Conservation (phyloP, 176 grass and related monocot species). For the Musa acuminata region DNA sequence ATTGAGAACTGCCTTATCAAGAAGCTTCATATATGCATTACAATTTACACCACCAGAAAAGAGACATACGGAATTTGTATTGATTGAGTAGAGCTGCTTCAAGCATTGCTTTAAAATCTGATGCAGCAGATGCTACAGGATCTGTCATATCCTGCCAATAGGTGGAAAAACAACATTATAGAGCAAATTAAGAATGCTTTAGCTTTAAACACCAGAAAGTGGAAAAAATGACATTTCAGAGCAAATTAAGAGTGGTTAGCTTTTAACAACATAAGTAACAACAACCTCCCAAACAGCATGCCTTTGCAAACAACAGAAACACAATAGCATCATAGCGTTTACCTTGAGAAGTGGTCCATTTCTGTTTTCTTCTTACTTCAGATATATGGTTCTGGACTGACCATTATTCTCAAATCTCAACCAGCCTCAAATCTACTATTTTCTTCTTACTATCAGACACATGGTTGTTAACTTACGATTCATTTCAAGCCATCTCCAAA, state of each 20-base stretch:
- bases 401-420: no score
- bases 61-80: constrained; percentile 64
- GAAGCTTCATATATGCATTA: not conserved
- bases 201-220: not conserved
- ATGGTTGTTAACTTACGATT: no score
- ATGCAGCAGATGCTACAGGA: constrained; percentile 41
- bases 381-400: not conserved
- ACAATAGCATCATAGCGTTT: not conserved
- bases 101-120: constrained; percentile 75
- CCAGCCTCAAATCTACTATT: no score
- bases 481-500: no score
- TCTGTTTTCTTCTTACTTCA: no score
- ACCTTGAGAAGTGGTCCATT: no score
- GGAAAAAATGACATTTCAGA: not conserved
- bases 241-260: not conserved
- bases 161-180: constrained; percentile 16
- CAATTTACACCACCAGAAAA: constrained; percentile 1
- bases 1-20: not conserved
- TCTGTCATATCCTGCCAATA: constrained; percentile 32
- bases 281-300: not conserved
- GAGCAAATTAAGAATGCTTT: not conserved
- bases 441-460: no score
- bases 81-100: constrained; percentile 72
- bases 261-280: not conserved
- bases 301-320: not conserved